Evolutionary conservation across 345 rosid species (phyloP).

Genomic region (Balakata baccata): DNA sequence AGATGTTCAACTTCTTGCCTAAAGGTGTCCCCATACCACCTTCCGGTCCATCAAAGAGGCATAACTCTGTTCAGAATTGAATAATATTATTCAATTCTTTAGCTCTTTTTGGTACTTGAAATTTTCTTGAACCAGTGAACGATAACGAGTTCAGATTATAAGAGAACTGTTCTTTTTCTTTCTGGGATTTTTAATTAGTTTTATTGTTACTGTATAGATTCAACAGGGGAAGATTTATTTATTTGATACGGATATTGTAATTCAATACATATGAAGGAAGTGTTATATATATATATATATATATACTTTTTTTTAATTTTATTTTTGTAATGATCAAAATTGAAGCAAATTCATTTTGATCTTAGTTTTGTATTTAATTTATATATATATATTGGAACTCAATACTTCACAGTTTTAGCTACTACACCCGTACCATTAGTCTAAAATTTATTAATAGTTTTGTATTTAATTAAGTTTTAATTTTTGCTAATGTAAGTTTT

Average conservation of each 20-base stretch:
- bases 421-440: too few species aligned
- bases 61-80: constrained; percentile 47
- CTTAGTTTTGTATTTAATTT: not conserved
- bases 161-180: not conserved
- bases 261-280: not conserved
- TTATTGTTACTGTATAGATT: not conserved
- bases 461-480: not conserved
- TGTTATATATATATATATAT: not conserved
- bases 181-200: not conserved
- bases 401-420: too few species aligned
- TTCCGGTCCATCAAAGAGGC: constrained; percentile 79
- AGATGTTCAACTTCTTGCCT: constrained; percentile 67
- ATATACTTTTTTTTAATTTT: not conserved
- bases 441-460: too few species aligned
- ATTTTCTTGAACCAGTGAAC: not conserved
- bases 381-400: too few species aligned
- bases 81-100: not conserved
- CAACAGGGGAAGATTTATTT: not conserved
- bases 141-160: not conserved
- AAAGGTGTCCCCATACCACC: constrained; percentile 71
- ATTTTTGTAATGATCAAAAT: not conserved
- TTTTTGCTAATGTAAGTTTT: not conserved
- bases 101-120: not conserved
- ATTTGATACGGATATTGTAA: not conserved
- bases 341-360: not conserved